A percentile compares a stretch with the other conserved stretches of the same genome.
These are phyloP conservation scores for Trichoderma gracile DNA, from an alignment of 2,329 filamentous ascomycete species.

Conservation along the genomic window DNA sequence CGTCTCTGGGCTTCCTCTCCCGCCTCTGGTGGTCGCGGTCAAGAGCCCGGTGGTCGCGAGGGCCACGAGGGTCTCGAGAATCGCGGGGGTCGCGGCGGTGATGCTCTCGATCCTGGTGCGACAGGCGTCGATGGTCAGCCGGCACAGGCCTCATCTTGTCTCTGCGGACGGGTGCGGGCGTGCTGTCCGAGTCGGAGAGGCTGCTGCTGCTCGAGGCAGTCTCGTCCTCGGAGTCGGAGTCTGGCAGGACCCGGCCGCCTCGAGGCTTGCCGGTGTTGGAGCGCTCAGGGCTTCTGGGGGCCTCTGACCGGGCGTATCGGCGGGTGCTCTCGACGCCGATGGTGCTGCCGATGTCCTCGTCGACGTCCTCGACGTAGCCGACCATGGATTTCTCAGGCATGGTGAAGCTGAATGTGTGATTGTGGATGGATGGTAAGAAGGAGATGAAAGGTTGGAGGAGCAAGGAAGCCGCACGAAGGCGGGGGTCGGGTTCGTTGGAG, in stretches of 20 bases:
- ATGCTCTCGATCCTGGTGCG: constrained; percentile 32
- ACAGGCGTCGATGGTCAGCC: constrained; percentile 31
- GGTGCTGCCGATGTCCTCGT: constrained; percentile 52
- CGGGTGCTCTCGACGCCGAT: constrained; percentile 44
- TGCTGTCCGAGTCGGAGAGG: constrained; percentile 48
- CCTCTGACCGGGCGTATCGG: constrained; percentile 51
- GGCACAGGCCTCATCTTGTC: constrained; percentile 34
- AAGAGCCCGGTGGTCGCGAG: constrained; percentile 26
- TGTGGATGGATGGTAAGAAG: constrained; percentile 23
- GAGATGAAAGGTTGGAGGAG: constrained; percentile 18
- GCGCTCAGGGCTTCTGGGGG: constrained; percentile 47
- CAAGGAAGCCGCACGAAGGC: constrained; percentile 36
- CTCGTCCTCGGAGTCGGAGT: constrained; percentile 42
- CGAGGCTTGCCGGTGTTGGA: constrained; percentile 55
- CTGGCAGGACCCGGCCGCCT: constrained; percentile 39
- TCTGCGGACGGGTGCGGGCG: constrained; percentile 41
- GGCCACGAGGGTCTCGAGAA: background rate
- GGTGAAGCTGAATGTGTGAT: constrained; percentile 44
- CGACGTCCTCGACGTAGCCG: constrained; percentile 53
- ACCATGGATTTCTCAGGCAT: constrained; percentile 35
- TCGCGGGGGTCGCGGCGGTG: constrained; percentile 29
- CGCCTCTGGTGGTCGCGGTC: constrained; percentile 34
- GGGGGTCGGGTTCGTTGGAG: constrained; percentile 28
- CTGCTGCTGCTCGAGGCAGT: constrained; percentile 35
- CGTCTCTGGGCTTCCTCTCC: constrained; percentile 32